Evolutionary conservation across 2,329 filamentous ascomycete species (phyloP), one percentile per base, ranked within the genome.

Genomic region (Fusarium clavum): DNA sequence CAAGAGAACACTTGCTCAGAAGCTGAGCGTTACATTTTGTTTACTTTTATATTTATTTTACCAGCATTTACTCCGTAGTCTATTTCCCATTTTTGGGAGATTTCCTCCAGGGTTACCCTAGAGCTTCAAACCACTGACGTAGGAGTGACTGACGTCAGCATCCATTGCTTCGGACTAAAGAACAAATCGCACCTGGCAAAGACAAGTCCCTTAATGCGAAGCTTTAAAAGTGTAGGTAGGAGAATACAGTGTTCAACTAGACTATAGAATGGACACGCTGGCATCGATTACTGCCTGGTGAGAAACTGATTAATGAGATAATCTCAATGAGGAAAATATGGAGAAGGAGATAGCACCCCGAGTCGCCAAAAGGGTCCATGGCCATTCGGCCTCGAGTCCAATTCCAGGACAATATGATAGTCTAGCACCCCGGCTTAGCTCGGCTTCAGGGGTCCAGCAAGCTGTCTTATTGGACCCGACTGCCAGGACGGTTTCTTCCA

Each of bases 71-170:
- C 10, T 13, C 14, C 16, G 7, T n/a, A 10, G 22, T 51, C 3
- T 4, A 12, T n/a, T 34, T 22, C 22, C 30, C 10, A 14, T 46
- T 10, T 13, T 20, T 5, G 13, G 18, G 6, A 22, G 14, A 32
- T 55, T 43, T 27, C 16, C 16, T 9, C 4, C 1, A 5, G 4
- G 11, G 5, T 3, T 65, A 65, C 62, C 62, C 62, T 60, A 13
- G 27, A 65, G 16, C 34, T 8, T 9, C 1, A 20, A 56, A 43
- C 25, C 34, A 44, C 67, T 70, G 67, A 71, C 57, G 67, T 70
- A 68, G 57, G 49, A 60, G 53, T 49, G 34, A 59, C 62, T 70
- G 62, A 70, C 67, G 67, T 70, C 57, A 70, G 62, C 27, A 61
- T 22, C 18, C 34, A n/a, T n/a, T 38, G n/a, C 29, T 3, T 25